Evolutionary conservation across 768 basidiomycete genomes (phyloP), one percentile per base, ranked within the genome.

Genomic region (Serpula lacrymans): DNA sequence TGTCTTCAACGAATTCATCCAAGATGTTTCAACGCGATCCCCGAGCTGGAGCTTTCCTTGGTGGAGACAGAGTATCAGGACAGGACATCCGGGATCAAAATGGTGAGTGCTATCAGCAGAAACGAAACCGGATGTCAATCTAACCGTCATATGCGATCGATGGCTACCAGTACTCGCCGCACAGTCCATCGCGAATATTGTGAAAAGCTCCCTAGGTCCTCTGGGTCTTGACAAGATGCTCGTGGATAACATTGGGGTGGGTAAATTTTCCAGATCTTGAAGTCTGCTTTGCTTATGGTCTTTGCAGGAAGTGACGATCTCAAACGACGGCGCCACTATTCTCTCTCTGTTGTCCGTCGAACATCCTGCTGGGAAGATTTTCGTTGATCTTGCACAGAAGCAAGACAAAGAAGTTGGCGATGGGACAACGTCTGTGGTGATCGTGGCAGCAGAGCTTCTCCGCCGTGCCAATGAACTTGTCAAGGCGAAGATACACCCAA

Each of bases 321-420:
- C 96, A 34, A 99, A 99, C 67, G 96, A 98, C 68, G 96, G 96
- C 34, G 96, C 96, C 12, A 98, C 96, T n/a, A 99, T 99, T 53
- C 80, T 99, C 27, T 84, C 89, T 17, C 74, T 98, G 14, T 73
- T 98, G 28, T 82, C 91, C 12, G 94, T 99, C 32, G 91, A 96
- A 55, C 92, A 98, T 58, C 96, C 96, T 20, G 96, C 96, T 4
- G 96, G 93, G 16, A 85, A 90, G 49, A 93, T 99, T 48, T 92
- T 99, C 50, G 94, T 98, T 34, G 93, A 97, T 65, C 87, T 99
- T 32, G 93, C 96, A 2, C 94, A 98, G 67, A 97, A 98, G 57
- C 94, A 98, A 65, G 96, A 99, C 65, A 96, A 94, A 61, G 96
- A 99, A 67, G 96, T 99, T 8, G 96, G 96, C 26, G 96, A 99